Percentiles rank a stretch among this genome's conserved stretches.
Conservation (phyloP, 495 filamentous ascomycete genomes). For the Xylaria grammica region DNA sequence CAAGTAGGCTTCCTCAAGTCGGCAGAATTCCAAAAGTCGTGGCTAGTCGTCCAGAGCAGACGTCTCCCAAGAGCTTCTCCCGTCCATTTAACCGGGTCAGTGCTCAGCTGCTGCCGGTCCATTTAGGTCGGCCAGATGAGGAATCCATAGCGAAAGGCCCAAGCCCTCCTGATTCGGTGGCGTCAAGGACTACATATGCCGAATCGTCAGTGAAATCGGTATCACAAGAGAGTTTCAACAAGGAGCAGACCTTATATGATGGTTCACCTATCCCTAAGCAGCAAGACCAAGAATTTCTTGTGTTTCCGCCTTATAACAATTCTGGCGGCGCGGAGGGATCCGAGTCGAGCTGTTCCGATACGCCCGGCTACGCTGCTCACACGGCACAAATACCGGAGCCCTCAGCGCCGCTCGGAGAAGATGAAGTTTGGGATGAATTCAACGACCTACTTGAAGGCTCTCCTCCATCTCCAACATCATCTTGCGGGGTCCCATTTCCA, state of each 20-base stretch:
- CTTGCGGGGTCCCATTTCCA: conserved; percentile 50
- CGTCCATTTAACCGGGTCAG: conserved; percentile 68
- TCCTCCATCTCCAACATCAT: conserved; percentile 61
- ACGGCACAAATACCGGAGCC: conserved; percentile 67
- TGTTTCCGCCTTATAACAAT: conserved; percentile 72
- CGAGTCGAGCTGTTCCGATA: conserved; percentile 63
- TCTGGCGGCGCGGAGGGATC: conserved; percentile 70
- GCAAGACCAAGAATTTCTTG: conserved; percentile 62
- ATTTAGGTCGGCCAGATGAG: conserved; percentile 43
- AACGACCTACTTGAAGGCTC: conserved; percentile 81
- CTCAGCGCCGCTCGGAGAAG: conserved; percentile 66
- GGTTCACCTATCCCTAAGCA: conserved; percentile 25
- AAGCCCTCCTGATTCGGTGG: conserved; percentile 47
- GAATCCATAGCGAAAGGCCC: conserved; percentile 55
- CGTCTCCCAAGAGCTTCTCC: conserved; percentile 83
- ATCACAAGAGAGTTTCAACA: conserved; percentile 28
- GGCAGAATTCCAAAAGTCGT: conserved; percentile 90
- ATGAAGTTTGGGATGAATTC: conserved; percentile 95
- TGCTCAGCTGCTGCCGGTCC: conserved; percentile 43
- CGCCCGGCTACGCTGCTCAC: conserved; percentile 42
- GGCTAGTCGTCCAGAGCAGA: conserved; percentile 71
- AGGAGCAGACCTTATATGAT: conserved; percentile 31
- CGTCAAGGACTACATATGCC: conserved; percentile 39
- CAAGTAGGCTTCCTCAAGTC: conserved; percentile 71
- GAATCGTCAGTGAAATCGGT: conserved; percentile 27